phyloP scores from a whole-genome alignment of 2,329 filamentous ascomycete genomes.

The Alternaria ethzedia region DNA sequence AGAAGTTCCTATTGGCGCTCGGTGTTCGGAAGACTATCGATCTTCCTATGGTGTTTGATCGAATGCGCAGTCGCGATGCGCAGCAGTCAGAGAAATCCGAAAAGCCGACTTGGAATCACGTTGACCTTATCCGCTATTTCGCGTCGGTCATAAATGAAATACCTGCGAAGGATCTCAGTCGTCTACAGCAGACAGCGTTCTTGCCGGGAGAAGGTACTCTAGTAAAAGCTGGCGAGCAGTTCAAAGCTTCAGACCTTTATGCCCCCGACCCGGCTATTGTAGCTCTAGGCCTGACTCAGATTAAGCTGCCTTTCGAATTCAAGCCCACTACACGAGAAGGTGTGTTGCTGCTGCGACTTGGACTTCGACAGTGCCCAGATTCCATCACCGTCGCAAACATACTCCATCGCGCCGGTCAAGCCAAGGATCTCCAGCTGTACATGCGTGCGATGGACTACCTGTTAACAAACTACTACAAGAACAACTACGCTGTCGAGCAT shows the following conservation, averaged over 20 bases:
- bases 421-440: slow-evolving; percentile 61
- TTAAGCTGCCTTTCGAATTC: slow-evolving; percentile 81
- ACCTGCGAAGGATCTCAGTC: slow-evolving; percentile 78
- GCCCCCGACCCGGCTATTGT: slow-evolving; percentile 44
- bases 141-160: slow-evolving; percentile 90
- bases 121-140: slow-evolving; percentile 93
- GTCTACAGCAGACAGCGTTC: slow-evolving; percentile 77
- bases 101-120: slow-evolving; percentile 79
- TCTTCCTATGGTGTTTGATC: slow-evolving; percentile 88
- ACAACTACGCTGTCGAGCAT: slow-evolving; percentile 71
- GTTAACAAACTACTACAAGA: slow-evolving; percentile 76
- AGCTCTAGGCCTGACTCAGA: slow-evolving; percentile 49
- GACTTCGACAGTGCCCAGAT: slow-evolving; percentile 73
- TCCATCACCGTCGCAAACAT: slow-evolving; percentile 78
- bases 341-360: slow-evolving; percentile 74
- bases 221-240: slow-evolving; percentile 39
- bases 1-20: slow-evolving; percentile 82
- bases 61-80: slow-evolving; percentile 71
- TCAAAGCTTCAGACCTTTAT: slow-evolving; percentile 46
- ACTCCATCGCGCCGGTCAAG: slow-evolving; percentile 69
- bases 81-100: slow-evolving; percentile 50
- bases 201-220: slow-evolving; percentile 69
- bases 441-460: slow-evolving; percentile 80
- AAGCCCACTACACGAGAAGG: slow-evolving; percentile 63
- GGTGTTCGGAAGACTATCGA: slow-evolving; percentile 96